Percentiles rank a stretch among this genome's conserved stretches.
Evolutionary conservation across 306 rosid species (phyloP).

Genomic region (Luffa acutangula): DNA sequence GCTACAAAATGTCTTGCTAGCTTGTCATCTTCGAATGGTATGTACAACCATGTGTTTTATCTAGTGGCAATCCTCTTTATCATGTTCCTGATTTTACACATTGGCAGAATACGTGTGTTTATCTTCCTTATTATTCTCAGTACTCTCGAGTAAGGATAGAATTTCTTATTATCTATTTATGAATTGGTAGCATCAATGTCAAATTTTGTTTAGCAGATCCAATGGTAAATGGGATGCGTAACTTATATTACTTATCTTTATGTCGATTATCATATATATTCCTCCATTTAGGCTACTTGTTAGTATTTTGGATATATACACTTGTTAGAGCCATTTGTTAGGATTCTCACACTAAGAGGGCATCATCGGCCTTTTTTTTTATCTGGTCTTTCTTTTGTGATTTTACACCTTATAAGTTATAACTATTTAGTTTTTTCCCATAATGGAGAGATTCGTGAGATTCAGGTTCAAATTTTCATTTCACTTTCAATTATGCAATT

Average conservation of each 20-base stretch:
- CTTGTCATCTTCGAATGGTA: slow-evolving; percentile 28
- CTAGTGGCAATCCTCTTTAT: not conserved
- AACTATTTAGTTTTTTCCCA: not conserved
- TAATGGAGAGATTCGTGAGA: not conserved
- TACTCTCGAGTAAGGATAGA: not conserved
- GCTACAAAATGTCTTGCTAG: slow-evolving; percentile 22
- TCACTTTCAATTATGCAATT: slow-evolving; percentile 16
- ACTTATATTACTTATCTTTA: not conserved
- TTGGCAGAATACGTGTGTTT: not conserved
- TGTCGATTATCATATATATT: not conserved
- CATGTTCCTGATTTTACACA: not conserved
- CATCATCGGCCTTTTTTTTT: not conserved
- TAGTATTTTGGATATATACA: not conserved
- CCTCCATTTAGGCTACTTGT: not conserved
- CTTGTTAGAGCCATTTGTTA: not conserved
- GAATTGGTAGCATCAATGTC: not conserved
- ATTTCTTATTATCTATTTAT: not conserved
- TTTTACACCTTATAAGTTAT: not conserved
- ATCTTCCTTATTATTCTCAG: not conserved
- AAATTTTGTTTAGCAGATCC: not conserved
- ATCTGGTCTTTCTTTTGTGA: not conserved
- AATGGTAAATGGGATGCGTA: not conserved
- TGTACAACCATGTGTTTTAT: not conserved
- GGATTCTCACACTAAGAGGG: not conserved
- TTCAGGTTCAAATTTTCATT: not conserved